Evolutionary conservation across 768 basidiomycete genomes (phyloP).

Genomic region (Lactarius vividus): DNA sequence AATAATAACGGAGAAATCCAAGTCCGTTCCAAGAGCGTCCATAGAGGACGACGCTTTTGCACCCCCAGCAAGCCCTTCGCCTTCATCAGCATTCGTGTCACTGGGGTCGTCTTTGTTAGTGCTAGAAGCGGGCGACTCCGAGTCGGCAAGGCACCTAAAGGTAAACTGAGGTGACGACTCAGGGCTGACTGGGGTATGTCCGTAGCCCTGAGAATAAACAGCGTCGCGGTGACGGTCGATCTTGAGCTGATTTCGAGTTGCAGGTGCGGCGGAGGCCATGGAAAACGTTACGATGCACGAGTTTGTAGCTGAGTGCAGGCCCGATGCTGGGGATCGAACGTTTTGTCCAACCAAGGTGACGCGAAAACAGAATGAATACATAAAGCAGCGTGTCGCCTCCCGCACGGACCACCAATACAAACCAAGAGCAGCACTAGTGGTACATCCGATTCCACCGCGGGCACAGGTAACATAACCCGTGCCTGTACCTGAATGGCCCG

Average conservation of each 20-base stretch:
- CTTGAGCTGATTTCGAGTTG: slow-evolving; percentile 6
- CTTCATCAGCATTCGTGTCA: slow-evolving; percentile 19
- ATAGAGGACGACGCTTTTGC: neutral
- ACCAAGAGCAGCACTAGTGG: neutral
- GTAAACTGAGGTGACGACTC: slow-evolving; percentile 3
- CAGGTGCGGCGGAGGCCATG: slow-evolving; percentile 11
- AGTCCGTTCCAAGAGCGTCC: slow-evolving; percentile 56
- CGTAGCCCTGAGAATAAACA: neutral
- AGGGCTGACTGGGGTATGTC: neutral
- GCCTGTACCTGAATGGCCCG: neutral
- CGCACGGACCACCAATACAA: neutral
- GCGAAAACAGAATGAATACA: neutral
- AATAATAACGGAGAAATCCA: slow-evolving; percentile 67
- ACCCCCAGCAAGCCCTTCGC: neutral
- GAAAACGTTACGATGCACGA: neutral
- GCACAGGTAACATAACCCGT: neutral
- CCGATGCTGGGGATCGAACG: neutral
- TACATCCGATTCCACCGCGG: neutral
- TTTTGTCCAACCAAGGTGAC: neutral
- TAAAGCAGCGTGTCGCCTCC: neutral
- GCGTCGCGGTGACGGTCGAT: neutral
- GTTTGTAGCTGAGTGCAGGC: neutral
- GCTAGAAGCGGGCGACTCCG: slow-evolving; percentile 9
- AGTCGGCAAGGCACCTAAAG: slow-evolving; percentile 6
- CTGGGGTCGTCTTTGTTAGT: slow-evolving; percentile 13